Conservation (phyloP, 106 monocot species). For the Allium sativum region DNA sequence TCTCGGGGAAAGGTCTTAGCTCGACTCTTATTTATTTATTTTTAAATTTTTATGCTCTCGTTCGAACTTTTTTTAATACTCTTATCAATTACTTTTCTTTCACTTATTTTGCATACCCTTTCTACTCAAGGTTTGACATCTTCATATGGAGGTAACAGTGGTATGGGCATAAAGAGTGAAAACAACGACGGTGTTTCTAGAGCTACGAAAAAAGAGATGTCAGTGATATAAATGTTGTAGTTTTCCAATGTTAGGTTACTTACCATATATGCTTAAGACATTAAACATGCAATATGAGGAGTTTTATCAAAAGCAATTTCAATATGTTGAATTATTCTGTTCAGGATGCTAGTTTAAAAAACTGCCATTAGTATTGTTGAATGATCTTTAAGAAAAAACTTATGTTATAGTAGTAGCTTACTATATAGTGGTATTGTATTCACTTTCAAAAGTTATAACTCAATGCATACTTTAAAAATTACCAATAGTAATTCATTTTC, state of each 20-base stretch:
- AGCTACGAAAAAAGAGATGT: slow-evolving; percentile 36
- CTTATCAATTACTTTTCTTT: too few species aligned
- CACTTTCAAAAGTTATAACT: too few species aligned
- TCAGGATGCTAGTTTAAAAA: too few species aligned
- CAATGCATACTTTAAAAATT: too few species aligned
- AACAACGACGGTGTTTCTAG: slow-evolving; percentile 42
- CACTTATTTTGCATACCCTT: slow-evolving; percentile 36
- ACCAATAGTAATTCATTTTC: too few species aligned
- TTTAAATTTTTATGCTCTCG: too few species aligned
- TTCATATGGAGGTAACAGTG: slow-evolving; percentile 15
- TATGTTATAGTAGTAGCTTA: too few species aligned
- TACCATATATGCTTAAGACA: slow-evolving; percentile 26
- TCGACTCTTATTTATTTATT: background rate
- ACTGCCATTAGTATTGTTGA: too few species aligned
- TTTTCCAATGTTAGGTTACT: background rate
- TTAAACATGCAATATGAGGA: slow-evolving; percentile 42
- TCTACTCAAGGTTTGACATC: slow-evolving; percentile 28
- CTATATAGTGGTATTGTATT: too few species aligned
- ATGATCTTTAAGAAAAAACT: too few species aligned
- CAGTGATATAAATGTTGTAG: background rate
- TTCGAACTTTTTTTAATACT: background rate
- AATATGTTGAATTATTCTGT: too few species aligned
- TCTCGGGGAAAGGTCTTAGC: slow-evolving; percentile 35
- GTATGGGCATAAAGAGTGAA: slow-evolving; percentile 11
- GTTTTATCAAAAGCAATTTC: slow-evolving; percentile 35